Evolutionary conservation across 73 alveolate genomes (phyloP).

Genomic region (Paramecium sexaurelia): DNA sequence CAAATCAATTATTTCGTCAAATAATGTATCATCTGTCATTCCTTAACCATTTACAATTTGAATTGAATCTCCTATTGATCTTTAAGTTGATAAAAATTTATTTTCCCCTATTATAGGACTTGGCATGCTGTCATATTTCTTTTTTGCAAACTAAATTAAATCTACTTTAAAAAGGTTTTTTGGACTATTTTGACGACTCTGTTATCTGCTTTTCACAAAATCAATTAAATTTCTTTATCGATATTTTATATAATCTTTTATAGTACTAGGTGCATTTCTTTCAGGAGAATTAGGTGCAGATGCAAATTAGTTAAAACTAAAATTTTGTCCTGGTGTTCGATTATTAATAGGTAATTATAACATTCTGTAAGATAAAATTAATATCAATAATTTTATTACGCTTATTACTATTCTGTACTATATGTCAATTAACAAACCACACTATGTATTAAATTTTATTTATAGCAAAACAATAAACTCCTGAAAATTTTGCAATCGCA

Average conservation of each 20-base stretch:
- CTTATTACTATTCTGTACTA: background rate
- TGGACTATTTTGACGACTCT: background rate
- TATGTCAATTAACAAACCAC: background rate
- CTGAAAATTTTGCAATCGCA: background rate
- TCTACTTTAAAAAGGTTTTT: conserved; percentile 12
- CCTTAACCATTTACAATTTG: background rate
- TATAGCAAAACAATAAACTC: too few species aligned
- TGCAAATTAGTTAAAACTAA: background rate
- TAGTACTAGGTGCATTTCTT: background rate
- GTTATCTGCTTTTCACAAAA: background rate
- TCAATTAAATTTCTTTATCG: background rate
- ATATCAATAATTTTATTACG: background rate
- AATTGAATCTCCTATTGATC: background rate
- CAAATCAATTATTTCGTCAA: conserved; percentile 16
- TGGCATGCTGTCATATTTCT: background rate
- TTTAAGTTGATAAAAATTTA: conserved; percentile 24
- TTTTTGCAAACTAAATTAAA: background rate
- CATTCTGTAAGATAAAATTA: background rate
- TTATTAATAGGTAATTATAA: background rate
- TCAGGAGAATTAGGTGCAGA: conserved; percentile 18
- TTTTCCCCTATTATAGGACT: background rate
- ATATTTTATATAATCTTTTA: background rate
- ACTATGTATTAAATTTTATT: background rate
- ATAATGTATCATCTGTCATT: conserved; percentile 11
- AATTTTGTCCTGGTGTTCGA: background rate